Conservation (phyloP, 2,329 filamentous ascomycete genomes). For the Colletotrichum acutatum region DNA sequence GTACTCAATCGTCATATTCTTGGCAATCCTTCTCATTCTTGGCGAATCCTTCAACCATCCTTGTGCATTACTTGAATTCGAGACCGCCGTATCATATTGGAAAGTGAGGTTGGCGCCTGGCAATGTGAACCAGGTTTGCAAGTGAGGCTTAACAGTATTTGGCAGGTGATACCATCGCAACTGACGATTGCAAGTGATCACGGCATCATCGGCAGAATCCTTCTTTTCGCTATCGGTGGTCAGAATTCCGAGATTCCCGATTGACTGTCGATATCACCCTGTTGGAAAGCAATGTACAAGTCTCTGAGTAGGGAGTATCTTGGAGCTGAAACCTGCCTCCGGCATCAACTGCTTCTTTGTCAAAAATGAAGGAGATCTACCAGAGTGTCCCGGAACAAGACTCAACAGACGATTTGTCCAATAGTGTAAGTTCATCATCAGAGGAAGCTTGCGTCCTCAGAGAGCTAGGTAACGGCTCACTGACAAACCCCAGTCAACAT, state of each 20-base stretch:
- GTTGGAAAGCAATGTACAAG: not conserved
- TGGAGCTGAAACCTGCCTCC: not conserved
- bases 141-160: not conserved
- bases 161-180: conserved; percentile 3
- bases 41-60: conserved; percentile 22
- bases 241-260: not conserved
- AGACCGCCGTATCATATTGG: not conserved
- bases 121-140: not conserved
- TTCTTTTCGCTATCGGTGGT: not conserved
- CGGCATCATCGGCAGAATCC: not conserved
- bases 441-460: no score
- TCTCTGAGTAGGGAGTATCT: not conserved
- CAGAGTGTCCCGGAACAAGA: not conserved
- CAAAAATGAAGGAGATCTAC: conserved; percentile 21
- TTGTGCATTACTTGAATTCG: not conserved
- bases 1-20: not conserved
- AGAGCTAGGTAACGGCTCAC: not conserved
- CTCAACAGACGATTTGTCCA: conserved; percentile 1
- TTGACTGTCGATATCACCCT: not conserved
- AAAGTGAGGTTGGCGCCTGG: not conserved
- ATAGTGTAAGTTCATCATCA: not conserved
- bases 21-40: conserved; percentile 25
- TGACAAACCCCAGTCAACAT: not conserved
- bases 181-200: not conserved
- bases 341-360: no score